phyloP scores from a whole-genome alignment of 2,329 filamentous ascomycete species.

The Penicillium sp. region DNA sequence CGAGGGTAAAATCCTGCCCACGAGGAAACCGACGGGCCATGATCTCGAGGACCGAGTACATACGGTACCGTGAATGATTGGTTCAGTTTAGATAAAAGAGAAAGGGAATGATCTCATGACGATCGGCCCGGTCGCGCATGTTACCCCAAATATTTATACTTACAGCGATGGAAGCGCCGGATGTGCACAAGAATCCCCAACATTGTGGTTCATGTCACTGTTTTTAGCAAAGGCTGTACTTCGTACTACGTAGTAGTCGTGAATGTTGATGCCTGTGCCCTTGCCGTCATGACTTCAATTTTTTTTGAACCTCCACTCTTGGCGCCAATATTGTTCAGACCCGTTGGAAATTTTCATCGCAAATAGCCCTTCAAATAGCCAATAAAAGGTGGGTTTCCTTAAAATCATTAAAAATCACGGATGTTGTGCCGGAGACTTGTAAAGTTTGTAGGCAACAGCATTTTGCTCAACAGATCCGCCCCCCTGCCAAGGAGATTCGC shows the following conservation, averaged over 20 bases:
- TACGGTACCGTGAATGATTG: conserved; percentile 6
- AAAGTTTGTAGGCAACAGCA: conserved; percentile 18
- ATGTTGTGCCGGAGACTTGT: neutral
- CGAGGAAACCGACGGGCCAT: conserved; percentile 30
- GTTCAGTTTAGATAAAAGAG: neutral
- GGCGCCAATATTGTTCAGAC: conserved; percentile 1
- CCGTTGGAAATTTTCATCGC: neutral
- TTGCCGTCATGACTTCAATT: neutral
- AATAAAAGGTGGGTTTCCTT: neutral
- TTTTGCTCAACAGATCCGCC: conserved; percentile 5
- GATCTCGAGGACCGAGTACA: conserved; percentile 21
- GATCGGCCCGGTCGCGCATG: neutral
- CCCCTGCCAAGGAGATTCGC: neutral
- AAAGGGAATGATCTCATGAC: neutral
- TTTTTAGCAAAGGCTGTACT: neutral
- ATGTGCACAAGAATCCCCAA: neutral
- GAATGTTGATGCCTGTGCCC: neutral
- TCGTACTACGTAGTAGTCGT: neutral
- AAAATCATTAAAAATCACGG: neutral
- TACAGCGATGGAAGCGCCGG: conserved; percentile 3
- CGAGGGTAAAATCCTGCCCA: conserved; percentile 28
- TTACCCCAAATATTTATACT: neutral
- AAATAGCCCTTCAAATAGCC: neutral
- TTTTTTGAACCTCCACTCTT: conserved; percentile 7
- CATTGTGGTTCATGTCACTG: neutral